These are phyloP conservation scores for Toxoplasma gondii DNA, from an alignment of 169 alveolate species.

Conservation along the genomic window DNA sequence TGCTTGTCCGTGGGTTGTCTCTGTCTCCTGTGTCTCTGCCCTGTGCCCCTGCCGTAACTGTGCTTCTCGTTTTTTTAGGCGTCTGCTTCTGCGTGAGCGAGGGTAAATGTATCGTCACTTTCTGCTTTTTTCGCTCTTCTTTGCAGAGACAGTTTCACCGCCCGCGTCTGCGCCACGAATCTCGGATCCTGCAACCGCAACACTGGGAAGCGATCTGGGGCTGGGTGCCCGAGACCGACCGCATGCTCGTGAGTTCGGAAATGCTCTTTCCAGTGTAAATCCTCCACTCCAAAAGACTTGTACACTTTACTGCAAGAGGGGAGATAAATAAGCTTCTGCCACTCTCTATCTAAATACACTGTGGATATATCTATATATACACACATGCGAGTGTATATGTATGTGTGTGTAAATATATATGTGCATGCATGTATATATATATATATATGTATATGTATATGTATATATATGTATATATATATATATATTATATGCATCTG, in stretches of 20 bases:
- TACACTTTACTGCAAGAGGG: neutral
- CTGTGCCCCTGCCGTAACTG: no score
- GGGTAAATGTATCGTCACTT: neutral
- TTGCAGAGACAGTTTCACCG: neutral
- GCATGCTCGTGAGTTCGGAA: neutral
- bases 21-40: no score
- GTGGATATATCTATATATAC: neutral
- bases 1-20: neutral
- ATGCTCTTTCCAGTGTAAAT: neutral
- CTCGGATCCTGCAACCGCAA: neutral
- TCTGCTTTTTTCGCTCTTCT: neutral
- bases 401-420: neutral
- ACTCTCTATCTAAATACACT: no score
- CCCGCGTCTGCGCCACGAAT: conserved; percentile 21
- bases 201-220: conserved; percentile 27
- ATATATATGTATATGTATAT: no score
- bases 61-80: no score
- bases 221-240: neutral
- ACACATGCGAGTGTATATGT: no score
- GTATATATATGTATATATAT: no score
- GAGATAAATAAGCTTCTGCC: no score
- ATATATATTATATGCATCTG: no score
- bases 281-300: neutral
- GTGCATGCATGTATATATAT: neutral
- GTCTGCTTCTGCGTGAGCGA: no score